Evolutionary conservation across 306 rosid genomes (phyloP).

Genomic region (Benincasa hispida): DNA sequence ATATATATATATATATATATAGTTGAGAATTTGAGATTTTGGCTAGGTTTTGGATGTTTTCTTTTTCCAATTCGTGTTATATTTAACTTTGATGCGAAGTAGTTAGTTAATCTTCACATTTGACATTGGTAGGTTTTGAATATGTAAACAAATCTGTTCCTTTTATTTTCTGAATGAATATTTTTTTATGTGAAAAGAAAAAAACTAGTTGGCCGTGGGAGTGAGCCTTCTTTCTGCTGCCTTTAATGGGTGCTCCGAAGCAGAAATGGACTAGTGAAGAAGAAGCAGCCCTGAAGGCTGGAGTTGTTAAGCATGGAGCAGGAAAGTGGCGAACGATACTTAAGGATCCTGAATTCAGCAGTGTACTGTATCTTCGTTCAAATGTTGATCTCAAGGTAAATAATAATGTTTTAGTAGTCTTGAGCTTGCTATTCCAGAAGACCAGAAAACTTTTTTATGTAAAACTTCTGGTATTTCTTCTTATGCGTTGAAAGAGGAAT

Average conservation of each 20-base stretch:
- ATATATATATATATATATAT: no score
- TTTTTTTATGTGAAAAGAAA: not conserved
- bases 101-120: not conserved
- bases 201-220: not conserved
- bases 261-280: slow-evolving; percentile 92
- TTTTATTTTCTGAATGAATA: not conserved
- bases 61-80: not conserved
- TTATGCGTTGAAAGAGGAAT: not conserved
- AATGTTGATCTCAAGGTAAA: slow-evolving; percentile 95
- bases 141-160: not conserved
- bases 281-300: slow-evolving; percentile 92
- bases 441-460: not conserved
- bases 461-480: not conserved
- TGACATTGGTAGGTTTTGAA: not conserved
- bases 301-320: slow-evolving; percentile 91
- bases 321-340: slow-evolving; percentile 98
- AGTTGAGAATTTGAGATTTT: not conserved
- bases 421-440: not conserved
- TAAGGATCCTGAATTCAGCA: slow-evolving; percentile 78
- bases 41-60: not conserved
- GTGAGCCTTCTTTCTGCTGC: slow-evolving; percentile 12
- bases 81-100: not conserved
- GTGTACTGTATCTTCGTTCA: slow-evolving; percentile 69
- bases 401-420: not conserved
- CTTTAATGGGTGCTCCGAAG: slow-evolving; percentile 92